These are phyloP conservation scores for Heimioporus punctisporus DNA, from an alignment of 1,284 basidiomycete species.

Conservation along the genomic window DNA sequence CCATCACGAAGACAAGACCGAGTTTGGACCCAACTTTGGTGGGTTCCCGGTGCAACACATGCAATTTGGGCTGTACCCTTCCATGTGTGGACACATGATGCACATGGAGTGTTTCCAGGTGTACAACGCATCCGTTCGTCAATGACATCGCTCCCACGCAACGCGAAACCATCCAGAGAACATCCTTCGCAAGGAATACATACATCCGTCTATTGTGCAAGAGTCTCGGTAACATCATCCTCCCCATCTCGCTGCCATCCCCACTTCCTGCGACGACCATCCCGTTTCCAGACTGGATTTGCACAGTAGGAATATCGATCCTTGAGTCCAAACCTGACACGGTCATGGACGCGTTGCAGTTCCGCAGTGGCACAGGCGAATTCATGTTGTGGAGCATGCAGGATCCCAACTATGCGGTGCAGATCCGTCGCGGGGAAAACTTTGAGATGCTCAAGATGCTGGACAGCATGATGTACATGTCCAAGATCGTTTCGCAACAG, in stretches of 20 bases:
- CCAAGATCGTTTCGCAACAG: conserved; percentile 73
- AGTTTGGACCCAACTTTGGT: conserved; percentile 59
- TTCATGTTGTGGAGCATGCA: conserved; percentile 86
- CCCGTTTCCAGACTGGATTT: conserved; percentile 81
- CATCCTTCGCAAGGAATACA: conserved; percentile 80
- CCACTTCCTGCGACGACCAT: conserved; percentile 50
- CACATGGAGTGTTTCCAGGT: conserved; percentile 94
- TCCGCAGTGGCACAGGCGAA: conserved; percentile 78
- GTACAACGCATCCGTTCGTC: conserved; percentile 87
- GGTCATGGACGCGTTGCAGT: conserved; percentile 68
- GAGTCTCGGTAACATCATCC: conserved; percentile 92
- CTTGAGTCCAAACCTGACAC: conserved; percentile 78
- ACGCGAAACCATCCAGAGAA: conserved; percentile 96
- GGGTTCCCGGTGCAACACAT: conserved; percentile 76
- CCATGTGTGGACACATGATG: conserved; percentile 98
- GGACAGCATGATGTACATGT: conserved; percentile 72
- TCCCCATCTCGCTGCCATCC: conserved; percentile 72
- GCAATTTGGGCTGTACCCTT: conserved; percentile 86
- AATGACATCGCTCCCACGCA: conserved; percentile 88
- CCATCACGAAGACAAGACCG: conserved; percentile 48
- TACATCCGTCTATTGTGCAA: conserved; percentile 98
- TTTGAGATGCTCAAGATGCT: conserved; percentile 74
- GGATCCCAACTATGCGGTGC: conserved; percentile 65
- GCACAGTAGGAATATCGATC: conserved; percentile 78
- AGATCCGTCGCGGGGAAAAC: conserved; percentile 52